phyloP scores from a whole-genome alignment of 352 stramenopile genomes.

The Chrysophaeum taylorii region DNA sequence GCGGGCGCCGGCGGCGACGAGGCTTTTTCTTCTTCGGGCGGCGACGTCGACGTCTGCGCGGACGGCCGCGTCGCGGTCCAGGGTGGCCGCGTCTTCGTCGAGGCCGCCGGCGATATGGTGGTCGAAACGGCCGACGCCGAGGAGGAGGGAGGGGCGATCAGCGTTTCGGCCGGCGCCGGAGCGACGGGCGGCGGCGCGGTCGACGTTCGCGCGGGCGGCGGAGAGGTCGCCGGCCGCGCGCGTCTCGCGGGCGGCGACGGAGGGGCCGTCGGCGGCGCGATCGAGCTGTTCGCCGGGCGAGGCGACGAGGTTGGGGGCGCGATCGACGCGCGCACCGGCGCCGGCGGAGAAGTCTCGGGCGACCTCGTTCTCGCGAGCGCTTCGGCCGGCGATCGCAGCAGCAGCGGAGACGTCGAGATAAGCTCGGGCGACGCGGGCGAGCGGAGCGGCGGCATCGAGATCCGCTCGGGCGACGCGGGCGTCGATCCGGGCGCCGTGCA shows the following conservation, averaged over 20 bases:
- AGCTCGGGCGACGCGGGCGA: no score
- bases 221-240: neutral
- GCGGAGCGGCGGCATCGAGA: neutral
- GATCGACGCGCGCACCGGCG: no score
- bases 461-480: conserved; percentile 23
- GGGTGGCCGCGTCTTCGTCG: conserved; percentile 48
- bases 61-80: conserved; percentile 52
- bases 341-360: no score
- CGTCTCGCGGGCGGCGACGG: neutral
- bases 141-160: conserved; percentile 29
- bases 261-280: conserved; percentile 3
- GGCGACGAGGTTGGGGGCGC: no score
- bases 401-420: no score
- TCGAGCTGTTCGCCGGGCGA: conserved; percentile 16
- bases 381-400: no score
- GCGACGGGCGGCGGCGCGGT: conserved; percentile 19
- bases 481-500: conserved; percentile 15
- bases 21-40: conserved; percentile 32
- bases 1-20: conserved; percentile 25
- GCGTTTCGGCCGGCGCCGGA: neutral
- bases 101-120: no score
- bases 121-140: conserved; percentile 43
- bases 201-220: conserved; percentile 12
- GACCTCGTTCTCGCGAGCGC: no score
- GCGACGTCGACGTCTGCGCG: conserved; percentile 35